Evolutionary conservation across 108 stramenopile species (phyloP).

Genomic region (Chaetoceros tenuissimus): DNA sequence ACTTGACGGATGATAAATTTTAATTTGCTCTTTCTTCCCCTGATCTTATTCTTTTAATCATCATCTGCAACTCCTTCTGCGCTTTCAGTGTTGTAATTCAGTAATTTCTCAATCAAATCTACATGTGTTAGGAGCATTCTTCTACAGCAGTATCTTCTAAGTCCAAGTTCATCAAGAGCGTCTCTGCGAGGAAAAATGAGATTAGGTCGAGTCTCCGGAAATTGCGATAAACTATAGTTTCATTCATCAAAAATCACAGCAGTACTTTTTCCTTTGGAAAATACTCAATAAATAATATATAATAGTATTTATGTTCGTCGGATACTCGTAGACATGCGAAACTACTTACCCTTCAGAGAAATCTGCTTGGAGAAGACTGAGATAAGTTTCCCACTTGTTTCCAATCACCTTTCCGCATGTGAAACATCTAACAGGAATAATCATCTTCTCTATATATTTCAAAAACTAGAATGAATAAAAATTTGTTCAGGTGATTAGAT

Average conservation of each 20-base stretch:
- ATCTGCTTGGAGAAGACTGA: constrained; percentile 90
- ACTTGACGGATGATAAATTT: too few relatives aligned
- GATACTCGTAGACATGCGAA: neutral
- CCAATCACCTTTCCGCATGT: constrained; percentile 99
- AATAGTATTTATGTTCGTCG: neutral
- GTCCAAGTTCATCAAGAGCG: constrained; percentile 94
- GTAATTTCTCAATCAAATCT: constrained; percentile 98
- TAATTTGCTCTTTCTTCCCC: too few relatives aligned
- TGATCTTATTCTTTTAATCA: too few relatives aligned
- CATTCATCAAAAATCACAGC: too few relatives aligned
- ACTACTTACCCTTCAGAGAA: constrained; percentile 82
- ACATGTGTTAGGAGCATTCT: constrained; percentile 99
- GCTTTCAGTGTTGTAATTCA: constrained; percentile 98
- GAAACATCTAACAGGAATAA: constrained; percentile 99
- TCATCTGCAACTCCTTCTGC: constrained; percentile 26
- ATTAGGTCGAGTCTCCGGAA: neutral
- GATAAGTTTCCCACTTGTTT: constrained; percentile 99
- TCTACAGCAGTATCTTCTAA: constrained; percentile 98
- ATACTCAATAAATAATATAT: too few relatives aligned
- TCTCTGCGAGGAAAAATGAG: constrained; percentile 43
- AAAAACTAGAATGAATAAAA: neutral
- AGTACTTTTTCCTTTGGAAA: too few relatives aligned
- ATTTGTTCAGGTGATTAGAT: neutral
- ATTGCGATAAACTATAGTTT: too few relatives aligned
- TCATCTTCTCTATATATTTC: constrained; percentile 63